These are phyloP conservation scores for Lachancea nothofagi DNA, from an alignment of 805 yeast genomes.

Conservation along the genomic window DNA sequence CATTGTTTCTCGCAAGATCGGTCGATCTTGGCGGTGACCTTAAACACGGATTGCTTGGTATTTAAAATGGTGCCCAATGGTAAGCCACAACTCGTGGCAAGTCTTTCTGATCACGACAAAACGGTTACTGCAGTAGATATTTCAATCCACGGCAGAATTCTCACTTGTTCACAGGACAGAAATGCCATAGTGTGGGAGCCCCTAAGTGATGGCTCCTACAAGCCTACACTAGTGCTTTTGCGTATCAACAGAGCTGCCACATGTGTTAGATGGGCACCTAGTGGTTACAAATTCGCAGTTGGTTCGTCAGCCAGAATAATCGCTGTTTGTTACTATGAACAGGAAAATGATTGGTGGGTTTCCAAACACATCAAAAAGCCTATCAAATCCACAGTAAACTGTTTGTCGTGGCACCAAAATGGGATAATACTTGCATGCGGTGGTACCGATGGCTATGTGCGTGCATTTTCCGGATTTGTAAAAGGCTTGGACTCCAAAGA, in stretches of 20 bases:
- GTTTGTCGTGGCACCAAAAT: slow-evolving; percentile 91
- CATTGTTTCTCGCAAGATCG: slow-evolving; percentile 78
- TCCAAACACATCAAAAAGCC: slow-evolving; percentile 96
- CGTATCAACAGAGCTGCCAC: slow-evolving; percentile 96
- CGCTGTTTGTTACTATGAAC: slow-evolving; percentile 94
- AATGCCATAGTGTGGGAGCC: slow-evolving; percentile 97
- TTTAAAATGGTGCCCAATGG: slow-evolving; percentile 49
- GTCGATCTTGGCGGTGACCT: slow-evolving; percentile 70
- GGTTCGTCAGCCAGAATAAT: slow-evolving; percentile 92
- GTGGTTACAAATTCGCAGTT: slow-evolving; percentile 92
- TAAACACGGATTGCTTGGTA: slow-evolving; percentile 68
- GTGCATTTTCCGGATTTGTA: slow-evolving; percentile 83
- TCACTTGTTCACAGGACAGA: slow-evolving; percentile 96
- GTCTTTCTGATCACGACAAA: slow-evolving; percentile 81
- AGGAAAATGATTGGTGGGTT: slow-evolving; percentile 98
- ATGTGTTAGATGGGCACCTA: slow-evolving; percentile 89
- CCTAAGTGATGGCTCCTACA: slow-evolving; percentile 51
- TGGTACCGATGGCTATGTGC: slow-evolving; percentile 86
- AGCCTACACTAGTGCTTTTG: slow-evolving; percentile 86
- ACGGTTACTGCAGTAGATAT: slow-evolving; percentile 93
- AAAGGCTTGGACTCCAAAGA: slow-evolving; percentile 78
- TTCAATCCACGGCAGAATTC: slow-evolving; percentile 80
- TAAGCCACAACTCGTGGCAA: slow-evolving; percentile 58
- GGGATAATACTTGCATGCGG: slow-evolving; percentile 84
- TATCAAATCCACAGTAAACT: slow-evolving; percentile 77